Evolutionary conservation across 192 early-diverging fungal species (phyloP).

Genomic region (Umbelopsis ramanniana): DNA sequence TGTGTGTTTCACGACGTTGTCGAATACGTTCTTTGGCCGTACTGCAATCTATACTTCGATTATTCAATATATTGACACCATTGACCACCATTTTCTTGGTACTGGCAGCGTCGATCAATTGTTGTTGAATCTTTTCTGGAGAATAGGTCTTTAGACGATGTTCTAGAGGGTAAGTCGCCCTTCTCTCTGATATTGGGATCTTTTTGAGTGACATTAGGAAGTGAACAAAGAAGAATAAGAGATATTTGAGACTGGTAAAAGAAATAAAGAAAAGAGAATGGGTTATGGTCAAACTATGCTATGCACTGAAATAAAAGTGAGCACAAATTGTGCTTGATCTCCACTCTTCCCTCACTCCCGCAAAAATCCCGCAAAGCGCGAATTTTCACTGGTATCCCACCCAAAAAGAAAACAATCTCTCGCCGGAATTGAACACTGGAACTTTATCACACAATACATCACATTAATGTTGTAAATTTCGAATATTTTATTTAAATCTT

Average conservation of each 20-base stretch:
- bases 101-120: slow-evolving; percentile 19
- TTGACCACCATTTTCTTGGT: slow-evolving; percentile 50
- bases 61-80: slow-evolving; percentile 77
- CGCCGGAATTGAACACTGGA: too few relatives aligned
- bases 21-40: slow-evolving; percentile 70
- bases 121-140: slow-evolving; percentile 25
- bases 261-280: too few relatives aligned
- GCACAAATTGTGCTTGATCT: not conserved
- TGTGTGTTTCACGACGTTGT: slow-evolving; percentile 73
- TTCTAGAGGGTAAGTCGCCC: slow-evolving; percentile 39
- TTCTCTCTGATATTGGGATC: slow-evolving; percentile 30
- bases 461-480: too few relatives aligned
- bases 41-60: slow-evolving; percentile 68
- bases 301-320: not conserved
- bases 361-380: slow-evolving; percentile 23
- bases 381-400: not conserved
- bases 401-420: not conserved
- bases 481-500: too few relatives aligned
- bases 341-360: not conserved
- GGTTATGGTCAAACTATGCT: not conserved
- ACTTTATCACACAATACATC: too few relatives aligned
- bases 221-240: too few relatives aligned
- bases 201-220: slow-evolving; percentile 18
- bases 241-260: too few relatives aligned
- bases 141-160: slow-evolving; percentile 36